These are phyloP conservation scores for Phytophthora hibernalis DNA, from an alignment of 352 stramenopile genomes.

Conservation along the genomic window DNA sequence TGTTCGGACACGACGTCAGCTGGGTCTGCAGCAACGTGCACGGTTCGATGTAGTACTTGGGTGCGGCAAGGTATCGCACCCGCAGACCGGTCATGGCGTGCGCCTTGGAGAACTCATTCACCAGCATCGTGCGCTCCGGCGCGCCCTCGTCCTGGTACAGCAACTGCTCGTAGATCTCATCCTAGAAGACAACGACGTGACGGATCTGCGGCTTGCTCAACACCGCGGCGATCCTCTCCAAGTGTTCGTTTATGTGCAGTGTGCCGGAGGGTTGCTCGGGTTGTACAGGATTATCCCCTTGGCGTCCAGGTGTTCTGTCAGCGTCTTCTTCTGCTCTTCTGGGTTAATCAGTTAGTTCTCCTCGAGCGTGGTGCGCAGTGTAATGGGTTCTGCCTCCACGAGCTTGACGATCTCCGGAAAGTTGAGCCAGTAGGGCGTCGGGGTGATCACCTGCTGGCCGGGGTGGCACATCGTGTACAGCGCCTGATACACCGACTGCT, in stretches of 20 bases:
- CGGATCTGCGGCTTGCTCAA: constrained; percentile 63
- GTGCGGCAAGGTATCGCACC: constrained; percentile 91
- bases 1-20: constrained; percentile 95
- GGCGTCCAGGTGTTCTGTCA: constrained; percentile 73
- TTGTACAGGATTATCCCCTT: constrained; percentile 96
- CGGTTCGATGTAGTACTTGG: constrained; percentile 81
- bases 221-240: constrained; percentile 59
- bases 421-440: constrained; percentile 96
- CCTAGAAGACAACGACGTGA: constrained; percentile 88
- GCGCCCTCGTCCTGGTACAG: constrained; percentile 86
- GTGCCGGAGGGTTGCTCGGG: constrained; percentile 95
- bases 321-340: constrained; percentile 63
- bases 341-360: constrained; percentile 94
- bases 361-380: constrained; percentile 87
- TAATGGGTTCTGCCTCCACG: no score
- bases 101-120: constrained; percentile 98
- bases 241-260: constrained; percentile 64
- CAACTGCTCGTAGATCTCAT: constrained; percentile 98
- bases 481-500: constrained; percentile 94
- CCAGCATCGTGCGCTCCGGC: constrained; percentile 85
- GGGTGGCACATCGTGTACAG: constrained; percentile 88
- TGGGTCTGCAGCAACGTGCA: constrained; percentile 95
- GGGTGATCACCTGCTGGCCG: constrained; percentile 95
- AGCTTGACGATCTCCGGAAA: constrained; percentile 97
- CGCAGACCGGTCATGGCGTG: constrained; percentile 96